Evolutionary conservation across 2,329 filamentous ascomycete genomes (phyloP).

Genomic region (Clonostachys rosea): DNA sequence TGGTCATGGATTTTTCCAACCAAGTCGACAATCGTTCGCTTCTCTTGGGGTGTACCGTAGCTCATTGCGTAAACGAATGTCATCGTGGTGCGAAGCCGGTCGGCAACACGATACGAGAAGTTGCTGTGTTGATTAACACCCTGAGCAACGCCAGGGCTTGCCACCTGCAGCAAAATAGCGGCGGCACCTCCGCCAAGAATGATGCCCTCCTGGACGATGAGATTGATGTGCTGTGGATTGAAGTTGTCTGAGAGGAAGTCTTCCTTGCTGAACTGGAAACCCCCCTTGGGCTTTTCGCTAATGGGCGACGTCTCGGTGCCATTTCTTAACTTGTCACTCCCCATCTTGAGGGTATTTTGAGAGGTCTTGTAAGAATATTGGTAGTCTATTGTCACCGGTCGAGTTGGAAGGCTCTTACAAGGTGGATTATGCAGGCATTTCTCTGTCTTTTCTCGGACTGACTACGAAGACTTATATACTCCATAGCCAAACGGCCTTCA

Average conservation of each 20-base stretch:
- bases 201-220: constrained; percentile 24
- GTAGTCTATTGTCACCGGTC: too few relatives aligned
- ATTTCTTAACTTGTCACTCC: too few relatives aligned
- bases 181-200: constrained; percentile 24
- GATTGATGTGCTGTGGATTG: constrained; percentile 17
- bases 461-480: too few relatives aligned
- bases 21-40: constrained; percentile 19
- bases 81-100: constrained; percentile 27
- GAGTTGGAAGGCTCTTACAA: neutral
- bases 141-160: constrained; percentile 23
- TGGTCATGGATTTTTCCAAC: constrained; percentile 20
- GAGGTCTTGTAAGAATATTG: too few relatives aligned
- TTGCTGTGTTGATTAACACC: constrained; percentile 29
- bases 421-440: too few relatives aligned
- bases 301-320: too few relatives aligned
- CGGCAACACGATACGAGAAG: constrained; percentile 22
- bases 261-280: constrained; percentile 6
- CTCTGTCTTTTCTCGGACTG: too few relatives aligned
- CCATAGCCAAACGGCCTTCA: too few relatives aligned
- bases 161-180: constrained; percentile 27
- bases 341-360: too few relatives aligned
- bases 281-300: too few relatives aligned
- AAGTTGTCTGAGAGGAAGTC: constrained; percentile 12
- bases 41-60: constrained; percentile 21
- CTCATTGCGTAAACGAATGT: constrained; percentile 28